Evolutionary conservation across 2,329 filamentous ascomycete genomes (phyloP).

Genomic region (Furcasterigmium furcatum): DNA sequence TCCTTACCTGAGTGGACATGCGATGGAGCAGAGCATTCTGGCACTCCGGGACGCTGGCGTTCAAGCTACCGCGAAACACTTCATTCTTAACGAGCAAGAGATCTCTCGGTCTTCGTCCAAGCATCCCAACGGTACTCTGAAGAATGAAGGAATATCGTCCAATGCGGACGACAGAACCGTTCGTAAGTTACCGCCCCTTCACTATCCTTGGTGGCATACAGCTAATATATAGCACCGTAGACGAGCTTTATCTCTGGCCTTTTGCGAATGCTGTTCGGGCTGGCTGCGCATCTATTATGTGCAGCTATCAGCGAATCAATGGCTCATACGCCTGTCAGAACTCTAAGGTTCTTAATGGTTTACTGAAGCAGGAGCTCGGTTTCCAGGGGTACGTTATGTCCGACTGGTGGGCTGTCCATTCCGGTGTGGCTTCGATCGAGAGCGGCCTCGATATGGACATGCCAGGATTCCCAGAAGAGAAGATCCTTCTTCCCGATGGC

Average conservation of each 20-base stretch:
- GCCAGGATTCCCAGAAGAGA: too few relatives aligned
- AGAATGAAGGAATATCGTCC: slow-evolving; percentile 55
- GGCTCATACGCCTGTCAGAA: slow-evolving; percentile 74
- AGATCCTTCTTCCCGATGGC: too few relatives aligned
- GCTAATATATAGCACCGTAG: slow-evolving; percentile 60
- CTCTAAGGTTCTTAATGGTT: slow-evolving; percentile 63
- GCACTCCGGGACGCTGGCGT: too few relatives aligned
- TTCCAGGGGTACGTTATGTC: slow-evolving; percentile 68
- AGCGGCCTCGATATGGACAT: slow-evolving; percentile 69
- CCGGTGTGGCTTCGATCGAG: slow-evolving; percentile 49
- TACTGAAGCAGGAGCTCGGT: slow-evolving; percentile 60
- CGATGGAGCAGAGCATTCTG: slow-evolving; percentile 68
- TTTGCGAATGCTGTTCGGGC: slow-evolving; percentile 60
- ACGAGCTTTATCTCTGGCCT: slow-evolving; percentile 65
- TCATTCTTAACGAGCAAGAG: slow-evolving; percentile 59
- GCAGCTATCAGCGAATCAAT: slow-evolving; percentile 69
- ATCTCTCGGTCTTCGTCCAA: too few relatives aligned
- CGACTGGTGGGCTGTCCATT: slow-evolving; percentile 68
- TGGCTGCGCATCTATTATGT: slow-evolving; percentile 59
- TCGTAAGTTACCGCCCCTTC: too few relatives aligned
- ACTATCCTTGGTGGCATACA: slow-evolving; percentile 56
- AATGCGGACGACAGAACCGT: slow-evolving; percentile 62
- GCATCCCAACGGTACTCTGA: slow-evolving; percentile 34
- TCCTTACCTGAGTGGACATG: slow-evolving; percentile 69
- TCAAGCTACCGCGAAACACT: slow-evolving; percentile 63